Evolutionary conservation across 345 rosid species (phyloP).

Genomic region (Fremontodendron californicum): DNA sequence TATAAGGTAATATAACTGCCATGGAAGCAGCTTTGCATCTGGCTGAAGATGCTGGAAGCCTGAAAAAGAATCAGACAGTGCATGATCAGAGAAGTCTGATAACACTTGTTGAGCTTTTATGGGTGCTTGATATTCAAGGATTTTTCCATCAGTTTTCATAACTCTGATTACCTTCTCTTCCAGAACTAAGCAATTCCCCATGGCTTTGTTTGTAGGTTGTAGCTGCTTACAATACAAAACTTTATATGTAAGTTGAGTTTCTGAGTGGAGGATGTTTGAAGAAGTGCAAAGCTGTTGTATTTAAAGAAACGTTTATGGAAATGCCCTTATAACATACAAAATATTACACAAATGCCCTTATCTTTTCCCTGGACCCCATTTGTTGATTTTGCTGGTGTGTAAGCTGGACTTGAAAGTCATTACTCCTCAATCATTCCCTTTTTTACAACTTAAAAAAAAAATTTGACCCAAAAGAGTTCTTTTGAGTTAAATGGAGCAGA

Average conservation of each 20-base stretch:
- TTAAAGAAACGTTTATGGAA: slow-evolving; percentile 26
- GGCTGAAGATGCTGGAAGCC: slow-evolving; percentile 42
- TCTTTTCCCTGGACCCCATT: slow-evolving; percentile 29
- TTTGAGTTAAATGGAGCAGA: slow-evolving; percentile 7
- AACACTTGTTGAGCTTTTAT: slow-evolving; percentile 53
- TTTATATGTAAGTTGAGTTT: slow-evolving; percentile 7
- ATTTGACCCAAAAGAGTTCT: background rate
- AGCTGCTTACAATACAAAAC: background rate
- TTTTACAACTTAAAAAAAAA: background rate
- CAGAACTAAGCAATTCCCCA: slow-evolving; percentile 83
- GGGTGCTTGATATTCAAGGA: slow-evolving; percentile 62
- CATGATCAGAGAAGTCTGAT: slow-evolving; percentile 62
- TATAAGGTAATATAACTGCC: slow-evolving; percentile 55
- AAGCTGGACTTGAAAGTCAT: slow-evolving; percentile 11
- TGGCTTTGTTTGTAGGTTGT: slow-evolving; percentile 20
- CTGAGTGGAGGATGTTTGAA: slow-evolving; percentile 19
- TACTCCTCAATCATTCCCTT: slow-evolving; percentile 6
- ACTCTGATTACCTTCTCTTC: slow-evolving; percentile 51
- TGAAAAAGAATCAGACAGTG: slow-evolving; percentile 45
- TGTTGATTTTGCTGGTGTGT: slow-evolving; percentile 16
- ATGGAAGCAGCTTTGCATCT: slow-evolving; percentile 46
- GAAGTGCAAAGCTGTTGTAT: slow-evolving; percentile 17
- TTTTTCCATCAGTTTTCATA: slow-evolving; percentile 70
- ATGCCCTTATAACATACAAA: slow-evolving; percentile 23
- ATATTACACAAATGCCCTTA: slow-evolving; percentile 19